These are phyloP conservation scores for Trichoderma asperelloides DNA, from an alignment of 495 filamentous ascomycete species.

Conservation along the genomic window DNA sequence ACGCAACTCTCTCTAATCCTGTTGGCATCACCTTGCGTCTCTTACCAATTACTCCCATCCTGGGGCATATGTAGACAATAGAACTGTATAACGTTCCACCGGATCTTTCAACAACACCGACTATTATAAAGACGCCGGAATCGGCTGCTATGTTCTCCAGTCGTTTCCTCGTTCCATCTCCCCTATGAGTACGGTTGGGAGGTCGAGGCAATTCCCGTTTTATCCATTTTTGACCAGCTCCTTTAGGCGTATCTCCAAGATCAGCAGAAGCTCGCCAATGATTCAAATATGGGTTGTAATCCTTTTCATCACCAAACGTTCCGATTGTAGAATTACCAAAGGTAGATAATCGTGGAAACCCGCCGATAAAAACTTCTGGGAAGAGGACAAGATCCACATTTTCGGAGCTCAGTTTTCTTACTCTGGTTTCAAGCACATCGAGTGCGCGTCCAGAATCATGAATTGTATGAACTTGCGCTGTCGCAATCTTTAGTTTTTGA, in stretches of 20 bases:
- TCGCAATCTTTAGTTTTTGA: neutral
- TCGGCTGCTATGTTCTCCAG: neutral
- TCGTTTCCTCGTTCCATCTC: neutral
- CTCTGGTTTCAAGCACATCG: neutral
- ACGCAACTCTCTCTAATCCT: slow-evolving; percentile 55
- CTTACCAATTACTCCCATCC: neutral
- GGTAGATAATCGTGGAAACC: neutral
- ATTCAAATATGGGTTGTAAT: slow-evolving; percentile 24
- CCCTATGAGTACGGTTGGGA: slow-evolving; percentile 15
- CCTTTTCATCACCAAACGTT: neutral
- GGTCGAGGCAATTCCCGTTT: slow-evolving; percentile 40
- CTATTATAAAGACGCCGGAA: neutral
- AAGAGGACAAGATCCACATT: neutral
- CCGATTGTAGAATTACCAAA: neutral
- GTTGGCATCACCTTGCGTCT: slow-evolving; percentile 1
- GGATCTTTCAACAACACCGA: neutral
- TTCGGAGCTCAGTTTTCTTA: neutral
- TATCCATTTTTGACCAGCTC: slow-evolving; percentile 58
- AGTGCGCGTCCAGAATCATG: neutral
- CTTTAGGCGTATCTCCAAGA: slow-evolving; percentile 61
- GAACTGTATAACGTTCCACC: neutral
- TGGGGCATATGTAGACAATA: neutral
- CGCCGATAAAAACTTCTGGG: neutral
- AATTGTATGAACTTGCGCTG: neutral
- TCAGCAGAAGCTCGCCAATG: slow-evolving; percentile 64